Evolutionary conservation across 2,329 filamentous ascomycete genomes (phyloP), one percentile per base, ranked within the genome.

Genomic region (Aureobasidium sp.): DNA sequence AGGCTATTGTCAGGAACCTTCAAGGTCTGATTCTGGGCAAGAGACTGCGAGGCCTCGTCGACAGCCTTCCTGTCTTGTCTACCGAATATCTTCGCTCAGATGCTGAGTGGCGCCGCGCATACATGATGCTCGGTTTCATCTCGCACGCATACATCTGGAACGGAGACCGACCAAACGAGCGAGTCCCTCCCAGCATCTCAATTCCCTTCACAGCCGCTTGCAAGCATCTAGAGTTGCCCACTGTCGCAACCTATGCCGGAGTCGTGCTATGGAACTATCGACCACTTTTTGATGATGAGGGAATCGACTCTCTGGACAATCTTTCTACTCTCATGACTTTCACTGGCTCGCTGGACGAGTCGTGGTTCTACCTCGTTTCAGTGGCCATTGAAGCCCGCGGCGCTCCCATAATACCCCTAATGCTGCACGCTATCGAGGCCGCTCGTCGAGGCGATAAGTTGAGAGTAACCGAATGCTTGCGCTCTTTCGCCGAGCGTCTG

Each of bases 191-290:
- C 30, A 80, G 90, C 62, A 85, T 99, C 65, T 90, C 93, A 6
- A 83, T 92, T 34, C 94, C 94, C 0, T 83, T 97, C 66, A 80
- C 96, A 57, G 78, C 86, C 66, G 82, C 95, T 50, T 93, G 90
- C 67, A 79, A 83, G 48, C 66, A 66, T 64, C 83, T 99, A 21
- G 90, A 97, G 70, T 80, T 99, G 32, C 92, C 90, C 7, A 90
- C 92, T 1, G 93, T 99, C 32, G 94, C 93, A 51, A 97, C 93
- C 21, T 99, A 97, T 72, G 91, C 94, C 7, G 90, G 88, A 8
- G 81, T 97, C 4, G 93, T 90, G 66, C 81, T 99, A 30, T 99
- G 94, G 94, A 99, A 99, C 76, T 97, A 91, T 81, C 93, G 92
- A 75, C 90, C 92, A 0, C 82, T 97, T 59, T 97, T 97, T 71